These are phyloP conservation scores for Citeromyces hawaiiensis DNA, from an alignment of 1,139 yeast genomes.

Conservation along the genomic window DNA sequence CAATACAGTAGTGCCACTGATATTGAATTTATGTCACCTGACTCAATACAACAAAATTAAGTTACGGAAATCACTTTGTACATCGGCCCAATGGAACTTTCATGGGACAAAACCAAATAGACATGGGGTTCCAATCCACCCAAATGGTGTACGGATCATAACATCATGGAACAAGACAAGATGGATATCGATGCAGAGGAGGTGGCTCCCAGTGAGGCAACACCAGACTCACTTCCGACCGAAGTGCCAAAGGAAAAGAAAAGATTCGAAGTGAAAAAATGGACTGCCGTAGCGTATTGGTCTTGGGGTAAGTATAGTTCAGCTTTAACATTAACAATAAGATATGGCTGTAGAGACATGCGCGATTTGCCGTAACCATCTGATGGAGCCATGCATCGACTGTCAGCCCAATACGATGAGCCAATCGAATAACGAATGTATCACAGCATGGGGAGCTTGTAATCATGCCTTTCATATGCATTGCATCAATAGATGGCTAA, in stretches of 20 bases:
- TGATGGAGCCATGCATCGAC: slow-evolving; percentile 98
- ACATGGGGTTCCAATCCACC: no score
- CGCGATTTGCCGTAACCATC: slow-evolving; percentile 95
- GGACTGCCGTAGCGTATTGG: slow-evolving; percentile 99
- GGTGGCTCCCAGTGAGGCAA: background rate
- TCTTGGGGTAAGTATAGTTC: slow-evolving; percentile 72
- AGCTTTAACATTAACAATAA: slow-evolving; percentile 5
- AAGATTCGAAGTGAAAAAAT: slow-evolving; percentile 63
- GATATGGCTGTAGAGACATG: slow-evolving; percentile 90
- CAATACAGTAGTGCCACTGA: no score
- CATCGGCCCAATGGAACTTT: no score
- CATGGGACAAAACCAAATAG: no score
- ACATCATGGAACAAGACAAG: slow-evolving; percentile 1
- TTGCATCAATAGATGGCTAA: slow-evolving; percentile 93
- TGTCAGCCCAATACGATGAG: slow-evolving; percentile 80
- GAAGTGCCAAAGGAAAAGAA: slow-evolving; percentile 20
- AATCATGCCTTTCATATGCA: slow-evolving; percentile 93
- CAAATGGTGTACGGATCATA: slow-evolving; percentile 1
- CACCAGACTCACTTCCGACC: background rate
- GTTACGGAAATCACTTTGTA: no score
- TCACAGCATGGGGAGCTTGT: slow-evolving; percentile 96
- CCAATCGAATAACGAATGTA: slow-evolving; percentile 64
- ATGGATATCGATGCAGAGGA: slow-evolving; percentile 3
- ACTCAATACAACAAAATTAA: no score
- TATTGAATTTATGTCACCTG: no score